Base-by-base conservation (phyloP, 1,284 basidiomycete species). In the Ustilago crameri region DNA sequence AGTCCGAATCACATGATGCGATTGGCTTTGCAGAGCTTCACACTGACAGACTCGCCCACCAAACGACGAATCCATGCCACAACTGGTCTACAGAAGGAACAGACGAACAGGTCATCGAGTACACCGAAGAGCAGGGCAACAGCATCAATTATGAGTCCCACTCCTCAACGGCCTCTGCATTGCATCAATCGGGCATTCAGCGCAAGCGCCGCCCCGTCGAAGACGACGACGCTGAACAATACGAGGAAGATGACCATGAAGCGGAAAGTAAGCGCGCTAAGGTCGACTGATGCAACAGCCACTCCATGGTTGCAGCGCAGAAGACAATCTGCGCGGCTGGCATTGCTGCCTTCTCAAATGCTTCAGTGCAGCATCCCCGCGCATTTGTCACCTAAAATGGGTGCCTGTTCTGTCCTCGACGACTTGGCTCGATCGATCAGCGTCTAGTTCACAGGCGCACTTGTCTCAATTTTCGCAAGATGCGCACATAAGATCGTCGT, bases 101-200 rank as follows among this genome's bases (percentile, higher is more conserved):
- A n/a, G 69, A 68, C 38, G 75, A 75, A 43, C 67, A 73, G 41
- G 59, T 75, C 41, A 43, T 69, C n/a, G 75, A 74, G 27, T 72
- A 76, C 37, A 57, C 35, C 12, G 69, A 72, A 40, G 69, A 65
- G 42, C 53, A 44, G 8, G 61, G 53, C 23, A 41, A 38, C 22
- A 42, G 23, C 45, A 9, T 52, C 41, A 10, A 30, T 12, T 35
- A 40, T 12, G 48, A 4, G 10, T 41, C 51, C 9, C 37, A 47
- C 8, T 15, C 56, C 15, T 55, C 51, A 32, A 38, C 51, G 8
- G 27, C 34, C 15, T 50, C 51, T 24, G 35, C 43, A 12, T 41
- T 52, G n/a, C 43, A 47, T 38, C 40, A 51, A 9, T 23, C 48
- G 3, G 35, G 20, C 24, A 26, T 51, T 24, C 64, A 52, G 23